Conservation (phyloP, 2,329 filamentous ascomycete species). For the Colletotrichum echinochloae region DNA sequence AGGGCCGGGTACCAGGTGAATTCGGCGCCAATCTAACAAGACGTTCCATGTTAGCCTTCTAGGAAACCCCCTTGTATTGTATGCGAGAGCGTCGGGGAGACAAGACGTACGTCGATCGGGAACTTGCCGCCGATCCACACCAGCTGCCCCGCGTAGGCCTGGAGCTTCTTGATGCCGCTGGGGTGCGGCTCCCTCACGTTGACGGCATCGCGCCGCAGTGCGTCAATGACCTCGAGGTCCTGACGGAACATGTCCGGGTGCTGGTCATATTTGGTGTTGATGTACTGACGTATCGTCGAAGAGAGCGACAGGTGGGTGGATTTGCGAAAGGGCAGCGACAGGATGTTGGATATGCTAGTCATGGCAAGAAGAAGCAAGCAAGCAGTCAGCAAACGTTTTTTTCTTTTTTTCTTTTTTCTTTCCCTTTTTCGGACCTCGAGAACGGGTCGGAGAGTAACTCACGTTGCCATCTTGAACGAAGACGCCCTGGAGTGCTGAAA, state of each 20-base stretch:
- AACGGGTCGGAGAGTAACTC: constrained; percentile 13
- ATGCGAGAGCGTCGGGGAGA: constrained; percentile 23
- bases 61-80: neutral
- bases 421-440: too few species aligned
- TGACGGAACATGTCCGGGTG: constrained; percentile 96
- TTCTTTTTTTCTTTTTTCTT: too few species aligned
- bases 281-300: constrained; percentile 90
- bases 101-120: constrained; percentile 82
- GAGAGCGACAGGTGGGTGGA: constrained; percentile 84
- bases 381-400: neutral
- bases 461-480: constrained; percentile 46
- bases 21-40: constrained; percentile 82
- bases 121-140: constrained; percentile 96
- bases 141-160: constrained; percentile 90
- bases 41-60: neutral
- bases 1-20: constrained; percentile 97
- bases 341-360: constrained; percentile 64
- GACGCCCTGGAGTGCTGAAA: constrained; percentile 1
- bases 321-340: constrained; percentile 88
- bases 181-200: constrained; percentile 89
- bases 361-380: neutral
- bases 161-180: constrained; percentile 88
- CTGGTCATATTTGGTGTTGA: constrained; percentile 98
- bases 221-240: constrained; percentile 87
- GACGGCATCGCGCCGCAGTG: constrained; percentile 85